phyloP scores from a whole-genome alignment of 768 basidiomycete genomes.

The Suillus sp. region DNA sequence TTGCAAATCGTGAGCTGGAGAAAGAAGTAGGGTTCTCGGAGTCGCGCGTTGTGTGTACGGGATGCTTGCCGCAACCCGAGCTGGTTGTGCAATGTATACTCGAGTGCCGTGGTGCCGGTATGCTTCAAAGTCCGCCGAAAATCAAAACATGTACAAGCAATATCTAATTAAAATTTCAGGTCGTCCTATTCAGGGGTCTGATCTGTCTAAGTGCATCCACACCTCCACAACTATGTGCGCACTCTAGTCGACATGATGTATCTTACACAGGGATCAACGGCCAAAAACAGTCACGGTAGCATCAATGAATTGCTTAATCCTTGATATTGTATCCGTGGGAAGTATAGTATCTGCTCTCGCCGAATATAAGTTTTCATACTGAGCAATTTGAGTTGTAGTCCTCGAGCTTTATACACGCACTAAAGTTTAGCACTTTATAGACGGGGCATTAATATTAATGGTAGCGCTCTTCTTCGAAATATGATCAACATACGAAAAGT shows the following conservation, averaged over 20 bases:
- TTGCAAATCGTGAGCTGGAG: slow-evolving; percentile 6
- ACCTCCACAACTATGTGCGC: background rate
- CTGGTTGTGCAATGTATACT: background rate
- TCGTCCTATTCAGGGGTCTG: background rate
- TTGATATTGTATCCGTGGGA: background rate
- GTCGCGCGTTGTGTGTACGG: slow-evolving; percentile 9
- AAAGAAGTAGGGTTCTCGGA: background rate
- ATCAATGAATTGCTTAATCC: background rate
- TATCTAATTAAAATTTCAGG: background rate
- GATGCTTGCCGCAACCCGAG: background rate
- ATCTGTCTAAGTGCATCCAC: background rate
- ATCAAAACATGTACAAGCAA: slow-evolving; percentile 3
- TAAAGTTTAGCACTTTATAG: no score
- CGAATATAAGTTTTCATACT: no score
- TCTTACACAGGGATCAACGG: background rate
- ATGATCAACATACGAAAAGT: background rate
- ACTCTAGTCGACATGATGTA: background rate
- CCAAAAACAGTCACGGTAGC: background rate
- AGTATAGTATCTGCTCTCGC: no score
- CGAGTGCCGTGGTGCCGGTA: background rate
- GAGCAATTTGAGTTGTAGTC: no score
- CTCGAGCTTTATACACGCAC: no score
- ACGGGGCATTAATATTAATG: no score
- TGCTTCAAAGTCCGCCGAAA: background rate
- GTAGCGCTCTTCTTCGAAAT: background rate